Evolutionary conservation across 225 moss, liverwort and hornwort species (phyloP), one percentile per base, ranked within the genome.

Genomic region (Polytrichum formosum): DNA sequence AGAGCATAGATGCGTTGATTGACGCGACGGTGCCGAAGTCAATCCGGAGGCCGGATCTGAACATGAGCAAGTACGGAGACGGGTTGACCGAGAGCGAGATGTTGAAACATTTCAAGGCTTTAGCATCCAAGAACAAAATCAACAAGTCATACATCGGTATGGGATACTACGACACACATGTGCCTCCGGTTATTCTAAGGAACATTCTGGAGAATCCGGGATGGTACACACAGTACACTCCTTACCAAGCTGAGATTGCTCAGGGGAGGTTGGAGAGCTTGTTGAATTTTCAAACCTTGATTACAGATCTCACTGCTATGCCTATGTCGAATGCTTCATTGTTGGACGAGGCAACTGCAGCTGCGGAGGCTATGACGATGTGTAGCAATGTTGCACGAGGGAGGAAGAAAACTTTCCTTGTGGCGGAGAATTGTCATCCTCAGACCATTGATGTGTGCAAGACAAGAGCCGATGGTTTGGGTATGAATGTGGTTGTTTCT

Each of bases 221-320:
- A 25, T 97, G 97, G 97, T 97, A 97, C 74, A 97, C 97, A 31
- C 97, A 97, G 83, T 97, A 97, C 82, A 98, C 97, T 35, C 97
- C 97, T 13, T 98, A 98, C 74, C 97, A 98, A 85, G 97, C 97
- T 9, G 97, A 98, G 80, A 94, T 98, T 67, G 97, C 97, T 22
- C 97, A 98, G 77, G 97, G 97, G 8, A 76, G 97, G 18, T 78
- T 98, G 9, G 97, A 98, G 83, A 92, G 92, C 17, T 81, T 98
- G 76, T 88, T 98, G 54, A 98, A 98, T 75, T 98, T 90, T 56
- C 97, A 98, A 71, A 94, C 92, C 59, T 33, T 98, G 88, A 69
- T 98, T 7, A 91, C 92, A 2, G 97, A 98, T 65, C 90, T 98
- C 72, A 98, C 94, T 19, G 91, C 83, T 61, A 91, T 98, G 97